These are phyloP conservation scores for Backusella tarrabulga DNA, from an alignment of 192 early-diverging fungal genomes.

Conservation along the genomic window DNA sequence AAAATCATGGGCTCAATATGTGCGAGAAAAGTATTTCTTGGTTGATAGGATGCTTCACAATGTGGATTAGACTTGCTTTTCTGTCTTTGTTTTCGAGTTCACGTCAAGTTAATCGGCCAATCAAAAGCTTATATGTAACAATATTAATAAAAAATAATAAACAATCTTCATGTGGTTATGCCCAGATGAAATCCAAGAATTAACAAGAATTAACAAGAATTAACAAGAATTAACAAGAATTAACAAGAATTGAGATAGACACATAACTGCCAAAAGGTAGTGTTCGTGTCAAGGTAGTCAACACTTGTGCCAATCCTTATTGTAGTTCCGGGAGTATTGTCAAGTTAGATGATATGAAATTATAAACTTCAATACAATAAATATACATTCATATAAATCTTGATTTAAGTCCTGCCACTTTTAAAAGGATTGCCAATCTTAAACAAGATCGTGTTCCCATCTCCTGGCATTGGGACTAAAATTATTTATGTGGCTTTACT, in stretches of 20 bases:
- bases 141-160: background rate
- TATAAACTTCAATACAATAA: background rate
- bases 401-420: slow-evolving; percentile 45
- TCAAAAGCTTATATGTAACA: background rate
- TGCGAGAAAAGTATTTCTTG: background rate
- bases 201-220: slow-evolving; percentile 9
- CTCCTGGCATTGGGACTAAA: slow-evolving; percentile 38
- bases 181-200: too few relatives aligned
- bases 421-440: slow-evolving; percentile 30
- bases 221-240: too few relatives aligned
- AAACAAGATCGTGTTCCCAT: slow-evolving; percentile 26
- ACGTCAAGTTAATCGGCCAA: background rate
- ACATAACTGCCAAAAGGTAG: slow-evolving; percentile 41
- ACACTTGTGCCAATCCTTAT: slow-evolving; percentile 37
- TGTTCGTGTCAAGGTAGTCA: slow-evolving; percentile 44
- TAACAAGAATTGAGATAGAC: slow-evolving; percentile 42
- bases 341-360: background rate
- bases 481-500: background rate
- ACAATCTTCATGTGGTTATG: slow-evolving; percentile 35
- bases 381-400: slow-evolving; percentile 3
- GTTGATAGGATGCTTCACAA: background rate
- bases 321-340: slow-evolving; percentile 30
- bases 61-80: background rate
- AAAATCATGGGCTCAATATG: slow-evolving; percentile 1
- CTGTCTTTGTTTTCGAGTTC: background rate